A percentile compares a stretch with the other conserved stretches of the same genome.
Conservation (phyloP, 176 grass and related monocot genomes). For the Paspalum vaginatum region DNA sequence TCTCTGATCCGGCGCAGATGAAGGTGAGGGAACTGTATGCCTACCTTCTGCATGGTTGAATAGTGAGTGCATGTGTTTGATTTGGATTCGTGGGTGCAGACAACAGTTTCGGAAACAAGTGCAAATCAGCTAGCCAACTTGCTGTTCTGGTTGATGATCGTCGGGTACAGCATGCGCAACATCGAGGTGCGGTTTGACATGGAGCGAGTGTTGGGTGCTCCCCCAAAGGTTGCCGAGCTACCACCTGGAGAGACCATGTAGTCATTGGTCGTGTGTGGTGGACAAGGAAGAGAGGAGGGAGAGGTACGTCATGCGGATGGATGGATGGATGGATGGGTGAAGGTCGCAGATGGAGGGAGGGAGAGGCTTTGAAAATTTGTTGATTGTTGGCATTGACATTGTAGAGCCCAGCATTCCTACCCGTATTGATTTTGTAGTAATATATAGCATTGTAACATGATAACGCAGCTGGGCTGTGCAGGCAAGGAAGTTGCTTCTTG, state of each 20-base stretch:
- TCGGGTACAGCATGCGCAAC: conserved; percentile 92
- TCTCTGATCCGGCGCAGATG: conserved; percentile 87
- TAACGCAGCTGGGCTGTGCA: too few relatives aligned
- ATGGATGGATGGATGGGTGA: too few relatives aligned
- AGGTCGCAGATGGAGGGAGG: background rate
- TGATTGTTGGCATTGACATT: background rate
- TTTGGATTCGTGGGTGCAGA: conserved; percentile 36
- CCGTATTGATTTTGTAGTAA: too few relatives aligned
- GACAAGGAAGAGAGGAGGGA: background rate
- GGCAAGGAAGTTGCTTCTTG: too few relatives aligned
- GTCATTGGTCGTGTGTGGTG: background rate
- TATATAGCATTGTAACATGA: too few relatives aligned
- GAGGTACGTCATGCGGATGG: too few relatives aligned
- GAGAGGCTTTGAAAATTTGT: conserved; percentile 2
- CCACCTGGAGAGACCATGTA: conserved; percentile 70
- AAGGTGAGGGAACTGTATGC: conserved; percentile 51
- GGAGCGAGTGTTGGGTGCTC: conserved; percentile 77
- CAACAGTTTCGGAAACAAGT: conserved; percentile 71
- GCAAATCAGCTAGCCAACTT: conserved; percentile 77
- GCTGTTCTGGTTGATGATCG: conserved; percentile 89
- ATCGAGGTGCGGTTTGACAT: conserved; percentile 96
- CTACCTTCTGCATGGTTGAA: background rate
- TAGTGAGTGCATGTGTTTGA: background rate
- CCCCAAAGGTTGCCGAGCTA: conserved; percentile 65
- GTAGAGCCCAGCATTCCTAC: too few relatives aligned